Percentiles rank a stretch among this genome's conserved stretches.
Evolutionary conservation across 2,329 filamentous ascomycete genomes (phyloP).

Genomic region (Allantophomopsis lycopodina): DNA sequence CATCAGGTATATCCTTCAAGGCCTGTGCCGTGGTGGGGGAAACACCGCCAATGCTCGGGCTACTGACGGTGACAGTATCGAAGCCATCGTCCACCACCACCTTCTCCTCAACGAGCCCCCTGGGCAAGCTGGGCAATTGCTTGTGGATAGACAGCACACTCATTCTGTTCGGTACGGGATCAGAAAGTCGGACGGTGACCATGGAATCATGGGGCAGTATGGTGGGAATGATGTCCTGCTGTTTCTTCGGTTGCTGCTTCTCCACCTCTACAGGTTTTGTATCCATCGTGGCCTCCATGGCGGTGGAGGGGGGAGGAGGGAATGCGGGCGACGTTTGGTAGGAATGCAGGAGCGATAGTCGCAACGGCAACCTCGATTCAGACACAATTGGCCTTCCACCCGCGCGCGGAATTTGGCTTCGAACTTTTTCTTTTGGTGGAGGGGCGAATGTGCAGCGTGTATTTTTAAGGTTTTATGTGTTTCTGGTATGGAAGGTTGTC

Average conservation of each 20-base stretch:
- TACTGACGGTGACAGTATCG: too few relatives aligned
- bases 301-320: neutral
- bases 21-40: too few relatives aligned
- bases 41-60: too few relatives aligned
- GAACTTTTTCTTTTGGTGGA: too few relatives aligned
- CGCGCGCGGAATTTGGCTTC: neutral
- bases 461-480: too few relatives aligned
- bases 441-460: too few relatives aligned
- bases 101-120: too few relatives aligned
- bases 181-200: conserved; percentile 64
- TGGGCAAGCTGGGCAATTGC: too few relatives aligned
- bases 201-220: conserved; percentile 47
- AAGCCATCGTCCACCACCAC: too few relatives aligned
- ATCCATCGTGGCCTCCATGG: neutral
- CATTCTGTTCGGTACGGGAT: conserved; percentile 21
- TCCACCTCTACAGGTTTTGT: neutral
- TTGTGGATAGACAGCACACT: too few relatives aligned
- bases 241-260: neutral
- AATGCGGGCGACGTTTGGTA: neutral
- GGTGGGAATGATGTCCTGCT: neutral
- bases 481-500: too few relatives aligned
- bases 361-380: neutral
- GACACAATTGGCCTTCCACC: neutral
- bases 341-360: neutral
- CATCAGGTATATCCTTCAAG: too few relatives aligned